A percentile compares a stretch with the other conserved stretches of the same genome.
Conservation (phyloP, 805 yeast species). For the Nakazawaea ishiwadae region DNA sequence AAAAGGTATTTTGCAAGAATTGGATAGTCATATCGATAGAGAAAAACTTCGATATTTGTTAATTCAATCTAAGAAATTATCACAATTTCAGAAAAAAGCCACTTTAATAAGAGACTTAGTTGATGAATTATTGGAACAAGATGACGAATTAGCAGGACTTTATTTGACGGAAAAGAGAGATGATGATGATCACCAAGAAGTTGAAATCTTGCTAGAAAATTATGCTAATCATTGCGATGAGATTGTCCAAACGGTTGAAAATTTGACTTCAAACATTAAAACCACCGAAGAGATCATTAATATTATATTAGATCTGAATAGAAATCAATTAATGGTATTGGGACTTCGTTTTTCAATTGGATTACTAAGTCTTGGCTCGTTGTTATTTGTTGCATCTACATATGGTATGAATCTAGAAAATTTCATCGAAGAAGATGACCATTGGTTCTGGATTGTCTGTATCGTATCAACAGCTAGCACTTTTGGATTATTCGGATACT, state of each 20-base stretch:
- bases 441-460: slow-evolving; percentile 59
- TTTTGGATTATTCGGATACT: slow-evolving; percentile 42
- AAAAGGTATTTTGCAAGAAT: slow-evolving; percentile 64
- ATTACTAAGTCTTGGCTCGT: slow-evolving; percentile 73
- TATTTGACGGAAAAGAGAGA: slow-evolving; percentile 60
- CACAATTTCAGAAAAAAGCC: slow-evolving; percentile 82
- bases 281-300: slow-evolving; percentile 95
- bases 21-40: slow-evolving; percentile 80
- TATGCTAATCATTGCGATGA: slow-evolving; percentile 91
- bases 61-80: slow-evolving; percentile 78
- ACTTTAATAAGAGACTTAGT: slow-evolving; percentile 75
- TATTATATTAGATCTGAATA: slow-evolving; percentile 86
- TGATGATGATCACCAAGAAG: slow-evolving; percentile 76
- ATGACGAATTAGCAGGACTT: slow-evolving; percentile 79
- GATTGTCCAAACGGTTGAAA: slow-evolving; percentile 85
- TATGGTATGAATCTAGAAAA: slow-evolving; percentile 97
- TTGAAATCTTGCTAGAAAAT: slow-evolving; percentile 85
- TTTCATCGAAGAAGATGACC: slow-evolving; percentile 76
- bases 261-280: slow-evolving; percentile 71
- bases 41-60: slow-evolving; percentile 72
- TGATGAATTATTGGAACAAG: slow-evolving; percentile 82
- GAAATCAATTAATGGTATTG: slow-evolving; percentile 87
- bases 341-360: slow-evolving; percentile 84
- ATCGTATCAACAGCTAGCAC: slow-evolving; percentile 36
- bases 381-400: slow-evolving; percentile 76